Base-by-base conservation (phyloP, 805 yeast species). In the Starmerella floris region DNA sequence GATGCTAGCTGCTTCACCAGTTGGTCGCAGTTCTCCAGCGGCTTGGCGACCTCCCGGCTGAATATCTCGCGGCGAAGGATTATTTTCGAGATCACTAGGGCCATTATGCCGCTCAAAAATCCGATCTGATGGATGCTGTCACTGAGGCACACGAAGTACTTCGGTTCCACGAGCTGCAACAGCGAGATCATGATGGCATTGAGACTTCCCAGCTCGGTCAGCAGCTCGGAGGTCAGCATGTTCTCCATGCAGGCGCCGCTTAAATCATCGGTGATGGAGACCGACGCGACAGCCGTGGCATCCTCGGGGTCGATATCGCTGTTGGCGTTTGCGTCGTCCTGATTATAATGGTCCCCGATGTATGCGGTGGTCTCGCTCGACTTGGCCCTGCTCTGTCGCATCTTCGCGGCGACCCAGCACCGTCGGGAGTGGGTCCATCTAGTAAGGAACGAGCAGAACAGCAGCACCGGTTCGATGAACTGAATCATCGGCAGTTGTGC, bases 401-500 rank as follows among this genome's bases (percentile, higher is more conserved):
- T 8, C 28, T 9, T 8, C 15, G 15, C 16, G 8, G 23, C 30
- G 40, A n/a, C 9, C 20, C 15, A 28, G 20, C 22, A n/a, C 3
- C 43, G 38, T 20, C 21, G 21, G 15, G 19, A 11, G 44, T 41
- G 40, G 15, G 37, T 41, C 45, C 44, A 41, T 5, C 42, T 39
- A 23, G 39, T 23, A 13, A 44, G n/a, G 28, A 37, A 41, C 19
- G 69, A 66, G 39, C 77, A 72, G 50, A 76, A 77, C 56, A 79
- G 74, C 56, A 76, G 78, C 37, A 78, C 76, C 44, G 79, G 70
- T 53, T 77, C 85, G 3, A 79, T 79, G 59, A 80, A 81, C 54
- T 82, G 87, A 39, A 77, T 66, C 1, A 78, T 73, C 1, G 84
- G 80, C 57, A 79, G 85, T 39, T 72, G 70, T 56, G 79, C 74